These are phyloP conservation scores for Curvularia sp. DNA, from an alignment of 2,329 filamentous ascomycete genomes.

Conservation along the genomic window DNA sequence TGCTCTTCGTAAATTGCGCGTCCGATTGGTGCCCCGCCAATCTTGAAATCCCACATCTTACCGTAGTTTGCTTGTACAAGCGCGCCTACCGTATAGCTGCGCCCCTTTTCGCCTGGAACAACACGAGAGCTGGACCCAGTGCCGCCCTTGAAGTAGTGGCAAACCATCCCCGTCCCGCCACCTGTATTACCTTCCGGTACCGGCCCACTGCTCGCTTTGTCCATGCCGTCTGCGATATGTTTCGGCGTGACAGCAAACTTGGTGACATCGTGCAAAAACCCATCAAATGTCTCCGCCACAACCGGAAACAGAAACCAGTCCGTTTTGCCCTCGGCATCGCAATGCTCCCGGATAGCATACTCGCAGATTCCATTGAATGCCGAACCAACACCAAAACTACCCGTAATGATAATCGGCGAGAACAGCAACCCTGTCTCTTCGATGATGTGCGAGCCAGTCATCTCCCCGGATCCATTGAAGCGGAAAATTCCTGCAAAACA, in stretches of 20 bases:
- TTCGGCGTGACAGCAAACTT: conserved; percentile 62
- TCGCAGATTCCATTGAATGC: conserved; percentile 66
- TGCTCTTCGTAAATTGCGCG: conserved; percentile 60
- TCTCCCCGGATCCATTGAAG: conserved; percentile 70
- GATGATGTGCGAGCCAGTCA: conserved; percentile 68
- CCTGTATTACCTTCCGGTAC: conserved; percentile 69
- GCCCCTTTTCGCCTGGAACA: conserved; percentile 48
- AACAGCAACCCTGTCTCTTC: conserved; percentile 66
- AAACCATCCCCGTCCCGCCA: conserved; percentile 73
- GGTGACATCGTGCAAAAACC: conserved; percentile 64
- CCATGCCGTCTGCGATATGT: conserved; percentile 63
- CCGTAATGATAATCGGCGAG: conserved; percentile 67
- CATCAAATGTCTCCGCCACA: conserved; percentile 69
- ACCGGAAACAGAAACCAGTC: conserved; percentile 64
- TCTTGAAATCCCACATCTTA: conserved; percentile 60
- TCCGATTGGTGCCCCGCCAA: conserved; percentile 68
- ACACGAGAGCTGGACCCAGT: conserved; percentile 68
- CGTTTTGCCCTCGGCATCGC: conserved; percentile 52
- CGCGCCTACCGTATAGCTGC: conserved; percentile 65
- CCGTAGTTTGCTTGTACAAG: conserved; percentile 73
- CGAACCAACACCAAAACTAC: conserved; percentile 64
- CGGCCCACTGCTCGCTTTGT: conserved; percentile 56
- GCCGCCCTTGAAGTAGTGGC: conserved; percentile 70
- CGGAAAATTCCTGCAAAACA: conserved; percentile 59
- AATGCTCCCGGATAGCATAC: conserved; percentile 59